phyloP scores from a whole-genome alignment of 1,284 basidiomycete genomes.

The Vanrija pseudolonga region DNA sequence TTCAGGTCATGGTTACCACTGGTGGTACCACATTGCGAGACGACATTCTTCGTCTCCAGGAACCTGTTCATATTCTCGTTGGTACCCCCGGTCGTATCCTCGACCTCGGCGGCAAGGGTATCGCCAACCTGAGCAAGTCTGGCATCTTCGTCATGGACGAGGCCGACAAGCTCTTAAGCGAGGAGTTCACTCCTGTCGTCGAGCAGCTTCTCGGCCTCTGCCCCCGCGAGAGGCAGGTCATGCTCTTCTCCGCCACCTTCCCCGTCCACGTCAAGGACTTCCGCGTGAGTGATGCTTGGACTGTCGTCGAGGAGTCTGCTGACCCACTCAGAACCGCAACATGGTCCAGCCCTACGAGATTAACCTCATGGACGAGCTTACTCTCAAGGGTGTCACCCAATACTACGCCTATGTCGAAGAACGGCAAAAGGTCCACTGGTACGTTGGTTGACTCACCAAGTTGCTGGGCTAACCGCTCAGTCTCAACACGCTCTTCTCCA shows the following conservation, averaged over 20 bases:
- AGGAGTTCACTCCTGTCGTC: constrained; percentile 98
- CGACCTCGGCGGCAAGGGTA: constrained; percentile 87
- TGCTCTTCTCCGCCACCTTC: constrained; percentile 99
- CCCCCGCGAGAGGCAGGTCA: constrained; percentile 85
- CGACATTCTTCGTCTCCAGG: constrained; percentile 88
- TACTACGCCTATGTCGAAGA: constrained; percentile 99
- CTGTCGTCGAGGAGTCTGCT: background rate
- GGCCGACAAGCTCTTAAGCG: constrained; percentile 94
- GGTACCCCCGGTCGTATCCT: constrained; percentile 96
- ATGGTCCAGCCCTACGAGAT: constrained; percentile 97
- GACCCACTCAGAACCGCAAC: constrained; percentile 76
- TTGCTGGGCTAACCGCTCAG: background rate
- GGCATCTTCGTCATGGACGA: constrained; percentile 99
- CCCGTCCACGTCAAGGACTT: constrained; percentile 99
- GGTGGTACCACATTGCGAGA: constrained; percentile 97
- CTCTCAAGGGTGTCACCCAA: constrained; percentile 96
- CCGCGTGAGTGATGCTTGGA: constrained; percentile 63
- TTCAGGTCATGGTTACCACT: constrained; percentile 99
- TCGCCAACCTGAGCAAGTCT: constrained; percentile 92
- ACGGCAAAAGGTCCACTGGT: constrained; percentile 96
- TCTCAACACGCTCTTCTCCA: constrained; percentile 41
- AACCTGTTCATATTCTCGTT: constrained; percentile 91
- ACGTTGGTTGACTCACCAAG: background rate
- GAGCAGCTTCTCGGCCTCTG: constrained; percentile 88
- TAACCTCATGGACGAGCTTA: constrained; percentile 99